These are phyloP conservation scores for Cordyceps farinosa DNA, from an alignment of 2,329 filamentous ascomycete genomes.

Conservation along the genomic window DNA sequence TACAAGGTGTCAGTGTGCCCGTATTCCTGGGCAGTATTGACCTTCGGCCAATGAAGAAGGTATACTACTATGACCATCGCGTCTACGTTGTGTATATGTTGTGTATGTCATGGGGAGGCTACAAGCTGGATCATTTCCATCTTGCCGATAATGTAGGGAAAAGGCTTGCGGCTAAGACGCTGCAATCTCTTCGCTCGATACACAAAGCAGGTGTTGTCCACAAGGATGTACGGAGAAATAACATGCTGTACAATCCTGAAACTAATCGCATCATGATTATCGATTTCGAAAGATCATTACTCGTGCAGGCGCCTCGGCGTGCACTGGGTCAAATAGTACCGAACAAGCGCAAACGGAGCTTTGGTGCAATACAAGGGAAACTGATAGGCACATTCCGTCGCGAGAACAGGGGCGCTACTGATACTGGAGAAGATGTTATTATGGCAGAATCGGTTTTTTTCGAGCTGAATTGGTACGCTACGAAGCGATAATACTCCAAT, in stretches of 20 bases:
- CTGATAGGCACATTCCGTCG: background rate
- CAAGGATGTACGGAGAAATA: conserved; percentile 24
- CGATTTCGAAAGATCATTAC: conserved; percentile 25
- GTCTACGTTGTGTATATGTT: conserved; percentile 33
- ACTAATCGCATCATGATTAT: conserved; percentile 29
- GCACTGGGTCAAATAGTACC: background rate
- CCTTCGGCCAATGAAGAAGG: conserved; percentile 30
- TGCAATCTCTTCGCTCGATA: conserved; percentile 23
- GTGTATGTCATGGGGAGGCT: conserved; percentile 30
- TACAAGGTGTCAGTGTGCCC: conserved; percentile 36
- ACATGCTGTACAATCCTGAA: conserved; percentile 28
- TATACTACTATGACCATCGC: conserved; percentile 32
- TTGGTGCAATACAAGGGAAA: background rate
- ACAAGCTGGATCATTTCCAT: conserved; percentile 6
- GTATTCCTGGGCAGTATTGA: conserved; percentile 38
- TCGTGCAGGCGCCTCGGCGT: background rate
- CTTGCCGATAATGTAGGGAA: background rate
- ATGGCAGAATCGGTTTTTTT: no score
- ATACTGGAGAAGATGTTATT: no score
- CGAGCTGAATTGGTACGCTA: no score
- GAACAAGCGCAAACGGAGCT: background rate
- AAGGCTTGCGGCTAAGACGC: conserved; percentile 20
- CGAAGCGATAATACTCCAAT: no score
- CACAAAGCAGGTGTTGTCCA: conserved; percentile 28
- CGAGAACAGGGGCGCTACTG: no score